Conservation (phyloP, 176 grass and related monocot genomes). For the Triticum dicoccoides region DNA sequence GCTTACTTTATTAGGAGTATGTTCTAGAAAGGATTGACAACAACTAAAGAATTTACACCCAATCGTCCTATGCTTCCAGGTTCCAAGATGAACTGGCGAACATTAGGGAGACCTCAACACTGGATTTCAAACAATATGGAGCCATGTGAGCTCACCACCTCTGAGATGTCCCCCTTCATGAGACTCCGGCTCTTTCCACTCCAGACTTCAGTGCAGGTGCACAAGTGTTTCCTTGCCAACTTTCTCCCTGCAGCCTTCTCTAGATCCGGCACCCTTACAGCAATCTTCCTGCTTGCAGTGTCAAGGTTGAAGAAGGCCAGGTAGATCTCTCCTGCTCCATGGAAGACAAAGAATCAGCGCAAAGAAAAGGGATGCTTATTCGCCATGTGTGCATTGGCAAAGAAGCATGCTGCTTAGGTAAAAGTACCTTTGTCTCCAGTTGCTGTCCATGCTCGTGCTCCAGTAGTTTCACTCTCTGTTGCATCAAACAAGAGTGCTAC, state of each 20-base stretch:
- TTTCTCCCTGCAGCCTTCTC: slow-evolving; percentile 22
- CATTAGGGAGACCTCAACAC: slow-evolving; percentile 33
- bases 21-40: neutral
- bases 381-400: neutral
- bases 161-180: slow-evolving; percentile 41
- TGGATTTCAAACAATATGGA: slow-evolving; percentile 62
- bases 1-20: neutral
- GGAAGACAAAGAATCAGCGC: neutral
- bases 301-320: slow-evolving; percentile 85
- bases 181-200: slow-evolving; percentile 29
- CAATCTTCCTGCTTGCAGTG: slow-evolving; percentile 31
- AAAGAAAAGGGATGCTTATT: neutral
- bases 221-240: slow-evolving; percentile 35
- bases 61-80: neutral
- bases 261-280: slow-evolving; percentile 54
- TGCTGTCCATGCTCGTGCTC: slow-evolving; percentile 68
- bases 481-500: slow-evolving; percentile 21
- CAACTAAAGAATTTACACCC: neutral
- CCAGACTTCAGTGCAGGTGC: slow-evolving; percentile 61
- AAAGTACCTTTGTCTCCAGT: slow-evolving; percentile 69
- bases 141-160: slow-evolving; percentile 51
- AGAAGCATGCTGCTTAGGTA: neutral
- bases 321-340: slow-evolving; percentile 70
- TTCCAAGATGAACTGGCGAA: neutral
- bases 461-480: slow-evolving; percentile 31